Evolutionary conservation across 495 filamentous ascomycete species (phyloP).

Genomic region (Rostrohypoxylon terebratum): DNA sequence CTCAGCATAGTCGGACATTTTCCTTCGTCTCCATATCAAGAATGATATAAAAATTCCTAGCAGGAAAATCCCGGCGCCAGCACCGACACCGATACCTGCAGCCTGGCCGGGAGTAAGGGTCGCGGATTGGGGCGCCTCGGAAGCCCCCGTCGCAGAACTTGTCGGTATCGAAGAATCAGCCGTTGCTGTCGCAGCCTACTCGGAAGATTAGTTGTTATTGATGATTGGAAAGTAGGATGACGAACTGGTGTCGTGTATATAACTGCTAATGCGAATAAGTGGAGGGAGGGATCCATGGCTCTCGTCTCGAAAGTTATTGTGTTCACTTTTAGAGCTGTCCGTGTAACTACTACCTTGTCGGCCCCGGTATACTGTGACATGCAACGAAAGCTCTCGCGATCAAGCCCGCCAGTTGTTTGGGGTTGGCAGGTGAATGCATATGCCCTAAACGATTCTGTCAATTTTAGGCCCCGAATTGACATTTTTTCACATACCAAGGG

Average conservation of each 20-base stretch:
- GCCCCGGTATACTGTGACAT: constrained; percentile 13
- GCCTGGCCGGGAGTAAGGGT: constrained; percentile 16
- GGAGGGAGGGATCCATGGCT: constrained; percentile 25
- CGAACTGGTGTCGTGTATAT: constrained; percentile 45
- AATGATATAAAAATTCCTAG: constrained; percentile 5
- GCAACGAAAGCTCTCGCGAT: constrained; percentile 33
- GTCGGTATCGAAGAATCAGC: constrained; percentile 11
- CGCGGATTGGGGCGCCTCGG: neutral
- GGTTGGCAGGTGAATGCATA: constrained; percentile 35
- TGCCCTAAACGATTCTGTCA: constrained; percentile 6
- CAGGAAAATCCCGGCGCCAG: constrained; percentile 22
- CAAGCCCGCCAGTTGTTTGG: neutral
- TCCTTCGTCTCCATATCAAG: neutral
- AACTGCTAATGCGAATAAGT: constrained; percentile 45
- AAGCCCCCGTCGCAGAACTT: neutral
- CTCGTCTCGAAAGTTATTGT: constrained; percentile 22
- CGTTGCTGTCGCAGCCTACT: constrained; percentile 11
- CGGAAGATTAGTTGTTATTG: neutral
- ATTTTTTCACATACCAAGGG: constrained; percentile 37
- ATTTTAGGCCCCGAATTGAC: neutral
- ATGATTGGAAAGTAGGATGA: neutral
- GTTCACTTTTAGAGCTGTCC: constrained; percentile 29
- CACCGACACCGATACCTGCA: constrained; percentile 39
- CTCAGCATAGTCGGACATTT: neutral
- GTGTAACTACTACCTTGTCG: constrained; percentile 15